phyloP scores from a whole-genome alignment of 352 stramenopile genomes.

The Pythium oligandrum region DNA sequence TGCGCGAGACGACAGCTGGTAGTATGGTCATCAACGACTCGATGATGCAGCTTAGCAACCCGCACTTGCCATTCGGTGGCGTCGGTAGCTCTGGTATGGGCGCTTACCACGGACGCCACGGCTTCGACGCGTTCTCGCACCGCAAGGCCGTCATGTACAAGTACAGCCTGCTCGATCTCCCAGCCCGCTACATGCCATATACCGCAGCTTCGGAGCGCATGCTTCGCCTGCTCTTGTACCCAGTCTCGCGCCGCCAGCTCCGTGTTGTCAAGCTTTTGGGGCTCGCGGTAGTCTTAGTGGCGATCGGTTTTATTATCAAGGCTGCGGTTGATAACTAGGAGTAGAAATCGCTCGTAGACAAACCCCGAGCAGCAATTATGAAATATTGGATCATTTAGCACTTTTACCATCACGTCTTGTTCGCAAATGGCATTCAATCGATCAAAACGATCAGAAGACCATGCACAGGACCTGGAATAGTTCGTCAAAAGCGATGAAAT shows the following conservation, averaged over 20 bases:
- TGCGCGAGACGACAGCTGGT: slow-evolving; percentile 21
- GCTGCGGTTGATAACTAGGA: slow-evolving; percentile 2
- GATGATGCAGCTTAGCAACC: slow-evolving; percentile 26
- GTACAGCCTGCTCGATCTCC: slow-evolving; percentile 45
- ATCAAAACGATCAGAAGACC: too few species aligned
- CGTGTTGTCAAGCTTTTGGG: slow-evolving; percentile 23
- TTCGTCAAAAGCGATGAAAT: background rate
- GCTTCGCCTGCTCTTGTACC: slow-evolving; percentile 36
- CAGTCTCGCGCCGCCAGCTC: slow-evolving; percentile 40
- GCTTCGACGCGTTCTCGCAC: slow-evolving; percentile 79
- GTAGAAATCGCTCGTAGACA: too few species aligned
- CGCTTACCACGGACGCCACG: slow-evolving; percentile 73
- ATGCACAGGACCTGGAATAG: too few species aligned
- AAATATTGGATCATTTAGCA: too few species aligned
- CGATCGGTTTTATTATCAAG: background rate
- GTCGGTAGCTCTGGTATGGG: slow-evolving; percentile 66
- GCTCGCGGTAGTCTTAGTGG: background rate
- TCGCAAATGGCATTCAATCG: too few species aligned
- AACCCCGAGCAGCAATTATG: too few species aligned
- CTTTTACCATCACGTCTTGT: too few species aligned
- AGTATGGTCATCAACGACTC: slow-evolving; percentile 29
- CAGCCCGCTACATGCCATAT: slow-evolving; percentile 54
- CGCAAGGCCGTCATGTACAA: slow-evolving; percentile 67
- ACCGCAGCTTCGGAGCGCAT: slow-evolving; percentile 25
- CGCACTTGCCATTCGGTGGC: slow-evolving; percentile 27